Conservation (phyloP, 306 rosid species). For the Corylus americana region DNA sequence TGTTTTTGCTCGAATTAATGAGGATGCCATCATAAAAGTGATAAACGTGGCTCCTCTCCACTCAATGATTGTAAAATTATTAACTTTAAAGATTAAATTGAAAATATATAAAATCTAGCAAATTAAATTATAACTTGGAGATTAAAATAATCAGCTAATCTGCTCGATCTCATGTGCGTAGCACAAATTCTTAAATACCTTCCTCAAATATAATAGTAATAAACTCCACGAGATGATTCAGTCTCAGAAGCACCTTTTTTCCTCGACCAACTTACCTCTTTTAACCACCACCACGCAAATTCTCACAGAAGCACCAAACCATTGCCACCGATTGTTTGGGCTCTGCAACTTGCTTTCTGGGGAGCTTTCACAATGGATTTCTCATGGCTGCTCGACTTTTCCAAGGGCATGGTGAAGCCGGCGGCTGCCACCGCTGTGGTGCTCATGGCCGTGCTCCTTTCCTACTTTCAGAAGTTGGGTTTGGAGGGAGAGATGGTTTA, state of each 20-base stretch:
- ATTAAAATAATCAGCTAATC: too few species aligned
- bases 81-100: too few species aligned
- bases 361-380: conserved; percentile 33
- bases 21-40: too few species aligned
- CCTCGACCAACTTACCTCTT: background rate
- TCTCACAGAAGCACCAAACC: conserved; percentile 25
- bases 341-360: background rate
- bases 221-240: conserved; percentile 28
- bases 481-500: conserved; percentile 71
- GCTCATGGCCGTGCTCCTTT: conserved; percentile 57
- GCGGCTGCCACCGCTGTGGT: conserved; percentile 70
- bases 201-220: background rate
- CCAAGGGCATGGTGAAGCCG: conserved; percentile 79
- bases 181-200: background rate
- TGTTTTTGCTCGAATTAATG: too few species aligned
- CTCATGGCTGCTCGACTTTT: conserved; percentile 58
- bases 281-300: background rate
- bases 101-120: too few species aligned
- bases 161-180: background rate
- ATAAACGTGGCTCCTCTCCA: too few species aligned
- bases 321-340: background rate
- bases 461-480: conserved; percentile 67
- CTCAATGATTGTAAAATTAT: too few species aligned
- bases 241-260: conserved; percentile 24
- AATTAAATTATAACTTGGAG: too few species aligned